Conservation (phyloP, 2,329 filamentous ascomycete species). For the Xylaria multiplex region DNA sequence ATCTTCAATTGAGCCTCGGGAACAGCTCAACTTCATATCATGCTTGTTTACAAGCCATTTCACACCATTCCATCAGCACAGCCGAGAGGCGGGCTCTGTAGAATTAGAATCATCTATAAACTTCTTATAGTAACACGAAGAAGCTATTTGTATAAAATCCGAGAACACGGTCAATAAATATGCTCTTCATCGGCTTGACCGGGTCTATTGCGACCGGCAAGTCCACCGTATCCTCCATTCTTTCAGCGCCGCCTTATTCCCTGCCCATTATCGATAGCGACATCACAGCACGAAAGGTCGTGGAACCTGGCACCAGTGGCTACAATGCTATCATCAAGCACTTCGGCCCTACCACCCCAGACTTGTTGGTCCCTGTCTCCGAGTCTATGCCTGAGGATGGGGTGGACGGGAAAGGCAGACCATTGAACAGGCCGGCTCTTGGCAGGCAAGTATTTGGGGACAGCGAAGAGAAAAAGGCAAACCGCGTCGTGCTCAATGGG, state of each 20-base stretch:
- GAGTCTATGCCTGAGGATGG: slow-evolving; percentile 64
- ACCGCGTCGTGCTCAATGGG: slow-evolving; percentile 81
- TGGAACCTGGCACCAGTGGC: slow-evolving; percentile 87
- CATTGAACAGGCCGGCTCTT: slow-evolving; percentile 86
- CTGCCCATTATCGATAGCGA: slow-evolving; percentile 96
- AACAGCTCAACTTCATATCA: slow-evolving; percentile 23
- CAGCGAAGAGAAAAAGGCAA: slow-evolving; percentile 72
- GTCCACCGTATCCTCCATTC: slow-evolving; percentile 89
- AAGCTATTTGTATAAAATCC: neutral
- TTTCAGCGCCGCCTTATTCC: slow-evolving; percentile 81
- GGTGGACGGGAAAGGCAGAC: slow-evolving; percentile 70
- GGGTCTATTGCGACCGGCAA: slow-evolving; percentile 98
- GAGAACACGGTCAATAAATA: slow-evolving; percentile 60
- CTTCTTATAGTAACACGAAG: neutral
- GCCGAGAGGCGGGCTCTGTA: neutral
- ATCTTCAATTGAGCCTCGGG: slow-evolving; percentile 34
- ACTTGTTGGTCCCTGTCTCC: slow-evolving; percentile 75
- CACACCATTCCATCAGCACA: slow-evolving; percentile 6
- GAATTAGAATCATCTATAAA: slow-evolving; percentile 9
- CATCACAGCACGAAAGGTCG: slow-evolving; percentile 88
- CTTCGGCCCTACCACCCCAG: slow-evolving; percentile 84
- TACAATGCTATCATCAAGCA: slow-evolving; percentile 84
- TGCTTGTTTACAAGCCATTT: neutral
- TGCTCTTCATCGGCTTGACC: slow-evolving; percentile 95
- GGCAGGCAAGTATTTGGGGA: slow-evolving; percentile 88